These are phyloP conservation scores for Aspergillus unguis DNA, from an alignment of 2,329 filamentous ascomycete genomes.

Conservation along the genomic window DNA sequence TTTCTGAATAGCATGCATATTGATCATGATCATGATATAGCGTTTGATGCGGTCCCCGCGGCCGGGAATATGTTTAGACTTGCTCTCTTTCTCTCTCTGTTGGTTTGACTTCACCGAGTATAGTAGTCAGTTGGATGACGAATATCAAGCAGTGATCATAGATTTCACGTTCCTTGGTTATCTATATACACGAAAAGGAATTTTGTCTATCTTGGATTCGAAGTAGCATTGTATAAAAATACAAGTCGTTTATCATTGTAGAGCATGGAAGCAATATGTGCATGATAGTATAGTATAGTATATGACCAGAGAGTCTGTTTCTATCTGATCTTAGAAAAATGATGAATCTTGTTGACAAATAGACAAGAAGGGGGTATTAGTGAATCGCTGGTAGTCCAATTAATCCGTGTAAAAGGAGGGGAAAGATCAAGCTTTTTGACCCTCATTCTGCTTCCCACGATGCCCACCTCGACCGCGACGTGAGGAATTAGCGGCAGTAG, in stretches of 20 bases:
- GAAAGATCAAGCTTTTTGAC: background rate
- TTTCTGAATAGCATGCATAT: background rate
- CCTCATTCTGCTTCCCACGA: constrained; percentile 20
- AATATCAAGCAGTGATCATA: background rate
- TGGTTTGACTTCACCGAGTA: background rate
- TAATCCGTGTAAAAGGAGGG: background rate
- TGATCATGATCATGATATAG: constrained; percentile 3
- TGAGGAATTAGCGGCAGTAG: constrained; percentile 11
- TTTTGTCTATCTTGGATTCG: background rate
- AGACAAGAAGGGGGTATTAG: background rate
- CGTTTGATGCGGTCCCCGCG: background rate
- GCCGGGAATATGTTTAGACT: constrained; percentile 5
- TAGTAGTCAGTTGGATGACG: background rate
- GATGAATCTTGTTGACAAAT: background rate
- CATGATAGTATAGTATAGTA: background rate
- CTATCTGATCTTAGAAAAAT: background rate
- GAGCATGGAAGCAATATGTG: background rate
- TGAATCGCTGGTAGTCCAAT: background rate
- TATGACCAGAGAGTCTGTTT: background rate
- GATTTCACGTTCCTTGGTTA: background rate
- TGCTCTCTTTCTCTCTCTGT: background rate
- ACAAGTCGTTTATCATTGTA: background rate
- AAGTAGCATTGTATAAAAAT: background rate
- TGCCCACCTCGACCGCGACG: constrained; percentile 22
- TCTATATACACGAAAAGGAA: background rate